These are phyloP conservation scores for Hapsidospora chrysogenum DNA, from an alignment of 495 filamentous ascomycete genomes.

Conservation along the genomic window DNA sequence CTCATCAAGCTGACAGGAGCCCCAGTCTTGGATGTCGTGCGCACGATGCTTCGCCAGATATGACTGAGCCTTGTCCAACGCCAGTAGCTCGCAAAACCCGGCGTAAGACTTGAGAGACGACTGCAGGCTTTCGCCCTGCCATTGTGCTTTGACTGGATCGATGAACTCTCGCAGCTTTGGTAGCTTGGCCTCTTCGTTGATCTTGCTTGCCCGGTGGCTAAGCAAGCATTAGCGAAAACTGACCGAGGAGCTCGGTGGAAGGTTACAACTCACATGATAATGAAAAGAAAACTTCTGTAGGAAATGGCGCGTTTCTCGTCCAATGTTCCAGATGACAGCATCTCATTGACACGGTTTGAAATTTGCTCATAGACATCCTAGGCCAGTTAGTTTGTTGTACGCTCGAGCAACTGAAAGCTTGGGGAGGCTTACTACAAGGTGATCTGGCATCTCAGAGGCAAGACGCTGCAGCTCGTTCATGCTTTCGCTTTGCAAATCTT, in stretches of 20 bases:
- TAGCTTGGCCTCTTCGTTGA: slow-evolving; percentile 49
- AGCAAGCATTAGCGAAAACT: slow-evolving; percentile 5
- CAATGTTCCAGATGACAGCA: slow-evolving; percentile 51
- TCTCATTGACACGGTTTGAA: slow-evolving; percentile 65
- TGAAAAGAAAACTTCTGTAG: slow-evolving; percentile 69
- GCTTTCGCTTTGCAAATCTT: slow-evolving; percentile 64
- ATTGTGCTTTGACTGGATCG: slow-evolving; percentile 58
- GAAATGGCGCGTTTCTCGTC: slow-evolving; percentile 55
- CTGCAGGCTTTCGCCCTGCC: slow-evolving; percentile 56
- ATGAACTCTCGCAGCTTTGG: slow-evolving; percentile 56
- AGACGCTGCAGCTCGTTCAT: slow-evolving; percentile 78
- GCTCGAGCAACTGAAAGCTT: slow-evolving; percentile 2
- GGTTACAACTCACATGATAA: slow-evolving; percentile 50
- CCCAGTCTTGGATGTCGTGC: slow-evolving; percentile 71
- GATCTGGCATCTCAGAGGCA: slow-evolving; percentile 77
- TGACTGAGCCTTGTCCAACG: slow-evolving; percentile 59
- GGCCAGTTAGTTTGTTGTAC: no score
- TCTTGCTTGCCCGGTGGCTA: slow-evolving; percentile 62
- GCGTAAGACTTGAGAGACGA: slow-evolving; percentile 56
- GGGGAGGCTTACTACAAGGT: slow-evolving; percentile 46
- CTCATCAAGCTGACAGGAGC: slow-evolving; percentile 51
- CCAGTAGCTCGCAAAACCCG: slow-evolving; percentile 65
- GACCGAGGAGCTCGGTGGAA: background rate
- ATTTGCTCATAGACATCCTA: slow-evolving; percentile 74
- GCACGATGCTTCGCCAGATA: slow-evolving; percentile 61